Evolutionary conservation across 2,329 filamentous ascomycete species (phyloP), one percentile per base, ranked within the genome.

Genomic region (Neopestalotiopsis rosae): DNA sequence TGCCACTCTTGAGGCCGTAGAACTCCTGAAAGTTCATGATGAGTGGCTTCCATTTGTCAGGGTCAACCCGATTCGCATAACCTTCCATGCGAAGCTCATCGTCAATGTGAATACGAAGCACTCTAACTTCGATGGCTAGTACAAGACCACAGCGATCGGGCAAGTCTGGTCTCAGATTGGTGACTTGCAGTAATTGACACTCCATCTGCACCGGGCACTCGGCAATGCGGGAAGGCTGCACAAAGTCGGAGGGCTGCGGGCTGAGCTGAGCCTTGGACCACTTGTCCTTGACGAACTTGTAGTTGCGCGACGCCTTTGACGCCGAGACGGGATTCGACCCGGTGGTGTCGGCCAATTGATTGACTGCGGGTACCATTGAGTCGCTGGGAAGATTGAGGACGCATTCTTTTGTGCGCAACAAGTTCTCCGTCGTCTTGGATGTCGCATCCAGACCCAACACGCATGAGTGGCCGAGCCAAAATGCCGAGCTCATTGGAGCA

Each of bases 141-240:
- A 79, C 49, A 1, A 74, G 63, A 1, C 79, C 80, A n/a, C 70
- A 70, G 12, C 71, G 72, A 59, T 77, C 74, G 0, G 77, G 74
- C 28, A 74, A 66, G 68, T 82, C 79, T 38, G 76, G 69, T 73
- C 77, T 76, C 71, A 82, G 75, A 45, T 74, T 74, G 67, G 80
- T 74, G 7, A 73, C 71, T 14, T 71, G 72, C 3, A 79, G 72
- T 6, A 84, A 69, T 71, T 81, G 77, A 57, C 76, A 79, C 69
- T 84, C 82, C 81, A 84, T 84, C 69, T 83, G 80, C 20, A 79
- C 82, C 0, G 81, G 81, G 67, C 81, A 84, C 67, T 83, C 79
- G 28, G 49, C 68, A 66, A 84, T 78, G 5, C 82, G 75, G 4
- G 69, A 62, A 4, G 82, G 80, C 2, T 68, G 71, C 7, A 82